Base-by-base conservation (phyloP, 2,329 filamentous ascomycete genomes). In the Fusarium nematophilum region DNA sequence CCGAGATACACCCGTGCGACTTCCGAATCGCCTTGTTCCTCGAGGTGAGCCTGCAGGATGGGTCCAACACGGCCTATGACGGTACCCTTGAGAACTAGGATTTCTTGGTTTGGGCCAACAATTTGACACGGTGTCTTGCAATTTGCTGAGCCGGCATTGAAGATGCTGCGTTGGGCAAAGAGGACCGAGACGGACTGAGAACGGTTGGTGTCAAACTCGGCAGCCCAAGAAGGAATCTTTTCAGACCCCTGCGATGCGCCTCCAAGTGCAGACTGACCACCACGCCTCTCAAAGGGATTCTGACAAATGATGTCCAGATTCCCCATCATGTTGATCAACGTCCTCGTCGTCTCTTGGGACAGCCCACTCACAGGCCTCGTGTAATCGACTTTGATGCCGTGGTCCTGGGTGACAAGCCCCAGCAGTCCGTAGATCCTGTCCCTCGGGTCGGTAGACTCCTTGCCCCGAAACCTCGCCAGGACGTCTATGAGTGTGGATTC, bases 291-390 rank as follows among this genome's bases (percentile, higher is more conserved):
- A 5, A 59, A 62, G 3, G 54, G 59, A 1, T 27, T 62, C 7
- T 62, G 59, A n/a, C 59, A 62, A 7, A 63, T 14, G 0, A 56
- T 51, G 4, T 63, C 59, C 1, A 63, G 36, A n/a, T 63, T 37
- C 0, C 27, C 23, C 0, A 54, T 26, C 0, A 62, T 2, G 1
- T 56, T 59, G 29, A 63, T 64, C 23, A 63, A 8, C 0, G 55
- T 9, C 1, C 6, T 8, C 1, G 59, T 49, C 0, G 29, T 30
- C 3, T 53, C 9, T 4, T 23, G 26, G 10, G 48, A 63, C 1
- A 64, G 7, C 0, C 57, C 21, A 0, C 3, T 13, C 1, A 57
- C 21, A 2, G 59, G n/a, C 8, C n/a, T 52, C 8, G 11, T 11
- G 6, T 63, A 64, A 9, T 60, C 42, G 3, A 56, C 23, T 0